These are phyloP conservation scores for Kalaharituber pfeilii DNA, from an alignment of 2,329 filamentous ascomycete genomes.

Conservation along the genomic window DNA sequence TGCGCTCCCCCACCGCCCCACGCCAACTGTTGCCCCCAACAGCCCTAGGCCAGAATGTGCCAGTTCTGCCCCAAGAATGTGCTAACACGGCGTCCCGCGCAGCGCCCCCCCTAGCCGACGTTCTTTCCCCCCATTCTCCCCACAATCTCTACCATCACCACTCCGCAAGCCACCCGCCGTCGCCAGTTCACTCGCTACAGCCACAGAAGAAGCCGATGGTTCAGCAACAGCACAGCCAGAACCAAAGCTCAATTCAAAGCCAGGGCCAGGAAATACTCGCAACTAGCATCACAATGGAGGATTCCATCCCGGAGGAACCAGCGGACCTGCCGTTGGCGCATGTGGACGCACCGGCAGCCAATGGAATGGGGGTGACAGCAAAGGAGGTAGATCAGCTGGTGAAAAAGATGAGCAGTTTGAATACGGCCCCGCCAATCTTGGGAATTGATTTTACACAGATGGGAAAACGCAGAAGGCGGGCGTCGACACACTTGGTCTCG, in stretches of 20 bases:
- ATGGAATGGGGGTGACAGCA: conserved; percentile 5
- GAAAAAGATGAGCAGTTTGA: conserved; percentile 6
- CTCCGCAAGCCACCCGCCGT: conserved; percentile 1
- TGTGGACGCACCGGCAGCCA: conserved; percentile 2
- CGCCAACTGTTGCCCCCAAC: no score
- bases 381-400: conserved; percentile 11
- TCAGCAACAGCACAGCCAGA: conserved; percentile 5
- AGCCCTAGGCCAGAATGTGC: no score
- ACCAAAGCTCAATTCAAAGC: background rate
- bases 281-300: conserved; percentile 4
- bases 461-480: conserved; percentile 9
- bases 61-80: no score
- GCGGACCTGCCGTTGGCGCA: conserved; percentile 1
- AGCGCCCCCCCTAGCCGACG: conserved; percentile 4
- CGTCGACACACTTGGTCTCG: conserved; percentile 19
- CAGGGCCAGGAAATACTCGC: background rate
- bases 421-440: conserved; percentile 15
- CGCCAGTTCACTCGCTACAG: background rate
- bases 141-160: conserved; percentile 4
- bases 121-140: conserved; percentile 5
- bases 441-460: conserved; percentile 22
- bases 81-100: no score
- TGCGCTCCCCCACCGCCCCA: no score
- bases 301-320: conserved; percentile 14
- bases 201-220: background rate